Percentiles rank a stretch among this genome's conserved stretches.
phyloP scores from a whole-genome alignment of 106 monocot species.

The Gastrodia elata region DNA sequence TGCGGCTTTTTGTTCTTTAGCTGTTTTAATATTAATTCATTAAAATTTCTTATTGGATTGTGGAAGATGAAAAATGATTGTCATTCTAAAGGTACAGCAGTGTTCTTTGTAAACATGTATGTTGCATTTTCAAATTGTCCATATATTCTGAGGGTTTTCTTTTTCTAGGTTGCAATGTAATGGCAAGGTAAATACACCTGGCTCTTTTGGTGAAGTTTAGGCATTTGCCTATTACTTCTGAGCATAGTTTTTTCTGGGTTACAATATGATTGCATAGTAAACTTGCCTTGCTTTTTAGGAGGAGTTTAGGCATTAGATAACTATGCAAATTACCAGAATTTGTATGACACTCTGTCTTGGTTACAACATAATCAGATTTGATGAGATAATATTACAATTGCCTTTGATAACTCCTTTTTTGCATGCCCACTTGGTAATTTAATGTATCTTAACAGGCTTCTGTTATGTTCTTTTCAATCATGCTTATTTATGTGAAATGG shows the following conservation, averaged over 20 bases:
- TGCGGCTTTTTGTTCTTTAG: background rate
- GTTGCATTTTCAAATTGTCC: background rate
- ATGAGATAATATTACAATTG: too few relatives aligned
- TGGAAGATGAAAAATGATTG: too few relatives aligned
- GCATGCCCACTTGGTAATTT: background rate
- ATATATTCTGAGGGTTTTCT: background rate
- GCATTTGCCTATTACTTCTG: background rate
- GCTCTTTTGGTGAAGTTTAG: background rate
- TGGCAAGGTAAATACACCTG: background rate
- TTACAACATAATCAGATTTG: too few relatives aligned
- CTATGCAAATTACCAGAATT: background rate
- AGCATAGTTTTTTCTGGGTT: background rate
- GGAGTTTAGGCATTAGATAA: background rate
- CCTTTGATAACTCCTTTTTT: background rate
- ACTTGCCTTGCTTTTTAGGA: background rate
- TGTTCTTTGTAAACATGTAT: too few relatives aligned
- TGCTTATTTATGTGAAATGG: conserved; percentile 2
- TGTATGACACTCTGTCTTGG: too few relatives aligned
- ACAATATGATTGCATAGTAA: background rate
- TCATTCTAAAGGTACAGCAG: too few relatives aligned
- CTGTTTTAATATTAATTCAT: background rate
- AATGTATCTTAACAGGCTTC: background rate
- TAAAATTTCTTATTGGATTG: background rate
- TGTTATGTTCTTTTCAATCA: background rate
- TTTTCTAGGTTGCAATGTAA: background rate